Evolutionary conservation across 225 moss, liverwort and hornwort genomes (phyloP), one percentile per base, ranked within the genome.

Genomic region (Rhytidiadelphus loreus): DNA sequence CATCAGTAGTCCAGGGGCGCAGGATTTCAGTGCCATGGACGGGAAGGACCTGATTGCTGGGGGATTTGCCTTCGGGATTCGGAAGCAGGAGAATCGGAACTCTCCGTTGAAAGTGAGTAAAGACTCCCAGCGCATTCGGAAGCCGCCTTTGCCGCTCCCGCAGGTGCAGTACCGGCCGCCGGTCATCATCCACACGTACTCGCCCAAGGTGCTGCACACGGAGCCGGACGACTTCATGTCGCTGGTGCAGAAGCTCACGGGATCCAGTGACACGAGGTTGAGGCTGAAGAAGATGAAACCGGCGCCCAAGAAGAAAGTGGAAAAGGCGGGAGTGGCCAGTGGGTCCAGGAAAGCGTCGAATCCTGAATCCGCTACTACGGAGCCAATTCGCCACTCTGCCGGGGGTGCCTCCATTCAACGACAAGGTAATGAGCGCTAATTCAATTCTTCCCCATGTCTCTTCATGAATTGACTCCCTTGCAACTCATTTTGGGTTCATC

Each of bases 221-320:
- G 90, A 93, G 81, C 92, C 96, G 29, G 93, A 95, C 50, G 65
- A 93, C 79, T 98, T 98, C 88, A 96, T 96, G 78, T 89, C 92
- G 41, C 81, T 96, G 77, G 98, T 98, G 20, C 98, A 98, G 90
- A 90, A 90, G 77, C 93, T 98, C 66, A 98, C 98, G 13, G 98
- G 98, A 43, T 92, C 93, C 53, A 93, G 88, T 39, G 93, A 91
- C 87, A 93, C 93, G 7, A 62, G 86, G 37, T 78, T 89, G 84
- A 84, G 88, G 6, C 77, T 90, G 83, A 89, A 89, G 89, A 89
- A 89, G 77, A 44, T 86, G 48, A 88, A 83, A 58, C 53, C 84
- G 23, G 35, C 77, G 18, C 35, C 77, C 3, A 88, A 89, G 89
- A 83, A 80, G 25, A 72, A 76, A n/a, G 48, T 39, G 30, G 48